A percentile compares a stretch with the other conserved stretches of the same genome.
Evolutionary conservation across 192 early-diverging fungal genomes (phyloP).

Genomic region (Coemansia sp.): DNA sequence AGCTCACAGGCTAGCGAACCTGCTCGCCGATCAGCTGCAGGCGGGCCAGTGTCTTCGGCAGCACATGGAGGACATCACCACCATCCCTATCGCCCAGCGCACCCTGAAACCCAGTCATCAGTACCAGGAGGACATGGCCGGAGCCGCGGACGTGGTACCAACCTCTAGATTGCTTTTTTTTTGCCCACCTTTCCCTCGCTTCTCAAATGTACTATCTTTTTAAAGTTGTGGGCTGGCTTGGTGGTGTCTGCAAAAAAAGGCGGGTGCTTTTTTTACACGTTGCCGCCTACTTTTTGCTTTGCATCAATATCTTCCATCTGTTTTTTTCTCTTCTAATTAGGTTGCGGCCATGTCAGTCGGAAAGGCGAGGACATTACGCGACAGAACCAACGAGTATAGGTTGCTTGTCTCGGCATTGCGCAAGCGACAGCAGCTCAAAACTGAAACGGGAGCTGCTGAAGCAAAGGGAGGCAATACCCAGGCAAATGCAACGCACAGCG

Average conservation of each 20-base stretch:
- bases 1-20: neutral
- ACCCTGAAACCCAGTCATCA: conserved; percentile 2
- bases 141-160: neutral
- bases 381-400: conserved; percentile 88
- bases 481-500: conserved; percentile 55
- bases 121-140: conserved; percentile 2
- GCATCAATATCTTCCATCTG: neutral
- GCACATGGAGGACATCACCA: conserved; percentile 7
- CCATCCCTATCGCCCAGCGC: conserved; percentile 25
- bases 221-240: neutral
- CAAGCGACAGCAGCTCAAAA: conserved; percentile 37
- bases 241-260: too few species aligned
- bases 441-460: neutral
- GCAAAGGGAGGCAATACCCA: conserved; percentile 10
- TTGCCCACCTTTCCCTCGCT: neutral
- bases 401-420: conserved; percentile 73
- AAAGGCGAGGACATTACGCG: conserved; percentile 46
- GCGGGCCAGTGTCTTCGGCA: conserved; percentile 21
- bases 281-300: neutral
- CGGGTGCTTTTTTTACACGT: too few species aligned
- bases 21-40: conserved; percentile 12
- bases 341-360: conserved; percentile 18
- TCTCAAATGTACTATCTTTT: neutral
- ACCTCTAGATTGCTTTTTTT: conserved; percentile 1
- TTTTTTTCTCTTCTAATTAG: conserved; percentile 3